These are phyloP conservation scores for Penicillium paneum DNA, from an alignment of 2,329 filamentous ascomycete genomes.

Conservation along the genomic window DNA sequence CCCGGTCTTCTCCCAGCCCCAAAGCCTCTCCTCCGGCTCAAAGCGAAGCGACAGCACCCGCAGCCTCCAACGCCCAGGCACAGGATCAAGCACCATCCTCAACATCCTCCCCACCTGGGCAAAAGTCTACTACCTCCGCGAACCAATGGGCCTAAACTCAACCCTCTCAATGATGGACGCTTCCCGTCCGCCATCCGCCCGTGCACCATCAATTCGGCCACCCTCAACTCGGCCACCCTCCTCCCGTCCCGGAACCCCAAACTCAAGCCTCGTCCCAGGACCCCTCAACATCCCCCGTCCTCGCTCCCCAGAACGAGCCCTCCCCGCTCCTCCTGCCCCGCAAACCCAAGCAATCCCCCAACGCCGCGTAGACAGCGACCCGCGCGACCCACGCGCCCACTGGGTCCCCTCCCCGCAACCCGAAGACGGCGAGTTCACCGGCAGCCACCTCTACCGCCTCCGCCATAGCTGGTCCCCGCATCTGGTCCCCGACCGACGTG, in stretches of 20 bases:
- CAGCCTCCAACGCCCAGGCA: constrained; percentile 39
- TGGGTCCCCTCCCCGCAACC: constrained; percentile 37
- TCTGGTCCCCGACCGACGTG: constrained; percentile 61
- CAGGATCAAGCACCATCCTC: constrained; percentile 45
- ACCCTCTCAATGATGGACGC: constrained; percentile 41
- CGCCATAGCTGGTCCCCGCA: constrained; percentile 71
- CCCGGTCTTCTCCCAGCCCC: constrained; percentile 38
- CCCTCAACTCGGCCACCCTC: constrained; percentile 16
- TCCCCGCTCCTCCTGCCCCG: constrained; percentile 2
- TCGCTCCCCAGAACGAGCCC: constrained; percentile 13
- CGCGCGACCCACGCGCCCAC: constrained; percentile 44
- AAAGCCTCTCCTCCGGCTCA: constrained; percentile 46
- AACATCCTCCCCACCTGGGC: constrained; percentile 48
- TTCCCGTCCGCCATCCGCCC: constrained; percentile 18
- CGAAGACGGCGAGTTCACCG: constrained; percentile 16
- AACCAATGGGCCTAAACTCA: constrained; percentile 52
- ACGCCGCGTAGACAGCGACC: constrained; percentile 30
- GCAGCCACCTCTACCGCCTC: constrained; percentile 44
- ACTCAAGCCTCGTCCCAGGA: constrained; percentile 31
- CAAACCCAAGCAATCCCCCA: constrained; percentile 7
- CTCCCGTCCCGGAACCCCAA: constrained; percentile 30
- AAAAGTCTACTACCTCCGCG: constrained; percentile 68
- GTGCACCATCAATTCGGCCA: constrained; percentile 26
- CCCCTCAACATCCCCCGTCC: constrained; percentile 27
- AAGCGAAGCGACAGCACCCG: constrained; percentile 36